Conservation (phyloP, 345 rosid species). For the Ailanthus altissimus region DNA sequence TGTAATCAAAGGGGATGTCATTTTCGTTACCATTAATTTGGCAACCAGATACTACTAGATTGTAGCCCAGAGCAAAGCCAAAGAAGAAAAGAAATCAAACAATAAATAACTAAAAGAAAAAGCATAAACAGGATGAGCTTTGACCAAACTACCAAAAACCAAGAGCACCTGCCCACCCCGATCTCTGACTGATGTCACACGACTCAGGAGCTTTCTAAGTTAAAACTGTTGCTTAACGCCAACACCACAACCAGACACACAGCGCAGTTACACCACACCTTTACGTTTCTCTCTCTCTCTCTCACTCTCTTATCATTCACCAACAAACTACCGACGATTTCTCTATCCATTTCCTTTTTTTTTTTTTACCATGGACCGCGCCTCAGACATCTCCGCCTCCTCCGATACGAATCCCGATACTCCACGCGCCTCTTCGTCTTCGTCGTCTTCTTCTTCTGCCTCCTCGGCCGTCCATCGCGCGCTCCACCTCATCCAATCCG, state of each 20-base stretch:
- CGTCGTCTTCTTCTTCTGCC: conserved; percentile 41
- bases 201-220: too few relatives aligned
- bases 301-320: not conserved
- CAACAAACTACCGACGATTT: not conserved
- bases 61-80: too few relatives aligned
- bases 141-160: conserved; percentile 3
- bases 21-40: too few relatives aligned
- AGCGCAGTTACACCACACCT: too few relatives aligned
- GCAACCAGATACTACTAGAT: too few relatives aligned
- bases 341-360: conserved; percentile 10
- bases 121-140: not conserved
- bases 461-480: conserved; percentile 53
- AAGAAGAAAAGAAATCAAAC: too few relatives aligned
- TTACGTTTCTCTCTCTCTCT: conserved; percentile 19
- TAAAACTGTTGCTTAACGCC: conserved; percentile 66
- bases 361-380: conserved; percentile 33
- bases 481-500: conserved; percentile 51
- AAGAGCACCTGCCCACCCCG: not conserved
- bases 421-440: conserved; percentile 47
- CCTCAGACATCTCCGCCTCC: conserved; percentile 37
- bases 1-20: too few relatives aligned
- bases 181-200: too few relatives aligned
- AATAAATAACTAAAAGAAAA: not conserved
- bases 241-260: conserved; percentile 18
- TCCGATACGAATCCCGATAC: conserved; percentile 45